Percentiles rank a stretch among this genome's conserved stretches.
These are phyloP conservation scores for Acanthochlamys bracteata DNA, from an alignment of 106 monocot genomes.

Conservation along the genomic window DNA sequence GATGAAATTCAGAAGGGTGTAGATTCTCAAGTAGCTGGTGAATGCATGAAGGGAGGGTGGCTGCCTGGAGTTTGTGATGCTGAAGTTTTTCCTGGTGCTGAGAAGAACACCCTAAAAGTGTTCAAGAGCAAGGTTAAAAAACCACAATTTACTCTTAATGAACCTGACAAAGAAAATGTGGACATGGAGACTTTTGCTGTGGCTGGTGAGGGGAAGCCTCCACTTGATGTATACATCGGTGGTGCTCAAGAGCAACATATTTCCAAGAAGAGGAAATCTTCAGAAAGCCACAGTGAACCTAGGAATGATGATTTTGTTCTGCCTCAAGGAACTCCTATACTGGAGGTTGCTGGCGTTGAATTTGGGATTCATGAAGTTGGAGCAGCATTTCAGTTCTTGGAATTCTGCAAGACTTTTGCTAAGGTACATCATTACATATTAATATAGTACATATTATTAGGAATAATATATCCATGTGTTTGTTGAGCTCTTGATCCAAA, in stretches of 20 bases:
- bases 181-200: background rate
- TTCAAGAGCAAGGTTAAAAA: background rate
- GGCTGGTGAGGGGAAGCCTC: no score
- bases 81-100: background rate
- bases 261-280: no score
- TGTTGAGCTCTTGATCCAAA: no score
- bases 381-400: constrained; percentile 49
- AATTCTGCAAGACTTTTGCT: constrained; percentile 55
- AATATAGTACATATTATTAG: no score
- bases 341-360: constrained; percentile 27
- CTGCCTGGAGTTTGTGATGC: background rate
- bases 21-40: background rate
- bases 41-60: background rate
- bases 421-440: constrained; percentile 29
- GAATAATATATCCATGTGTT: no score
- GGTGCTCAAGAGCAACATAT: no score
- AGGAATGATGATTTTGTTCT: constrained; percentile 11
- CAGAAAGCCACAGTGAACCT: background rate
- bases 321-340: constrained; percentile 29
- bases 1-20: background rate
- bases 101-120: background rate
- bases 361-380: constrained; percentile 37
- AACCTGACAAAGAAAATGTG: background rate
- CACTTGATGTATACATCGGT: no score
- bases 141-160: background rate